Evolutionary conservation across 495 filamentous ascomycete genomes (phyloP), one percentile per base, ranked within the genome.

Genomic region (Rostrohypoxylon terebratum): DNA sequence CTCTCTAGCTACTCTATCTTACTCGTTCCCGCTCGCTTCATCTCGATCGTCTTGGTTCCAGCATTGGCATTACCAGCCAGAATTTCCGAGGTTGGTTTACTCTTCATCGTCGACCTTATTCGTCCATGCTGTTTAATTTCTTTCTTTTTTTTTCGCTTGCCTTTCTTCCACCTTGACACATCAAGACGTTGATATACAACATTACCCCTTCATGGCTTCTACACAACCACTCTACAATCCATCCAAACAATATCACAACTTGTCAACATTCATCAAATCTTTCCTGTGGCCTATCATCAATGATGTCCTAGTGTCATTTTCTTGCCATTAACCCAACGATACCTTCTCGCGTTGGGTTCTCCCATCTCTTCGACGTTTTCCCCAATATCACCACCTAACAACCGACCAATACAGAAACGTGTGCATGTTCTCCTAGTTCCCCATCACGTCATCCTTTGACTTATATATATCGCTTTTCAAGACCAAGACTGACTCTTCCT

Each of bases 1-100:
- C 82, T 82, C 73, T 81, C 81, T 83, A 86, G 83, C 83, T 83
- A 79, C 83, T 84, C 84, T 80, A 84, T 85, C 77, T 84, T 85
- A 81, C 82, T 85, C 81, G 76, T 75, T 73, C 75, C 80, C 83
- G 78, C 81, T 86, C 83, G 81, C 82, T 84, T 80, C 80, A 77
- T 80, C 80, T 75, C 78, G 77, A 78, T 61, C 80, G 78, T 84
- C 82, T 83, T 85, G 83, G 82, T 81, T 80, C 75, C 78, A 81
- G 68, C 69, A 77, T 77, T 65, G 76, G 72, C 74, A 77, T 73
- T 69, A 69, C 72, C 74, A 78, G 68, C 74, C 69, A 67, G 70
- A 69, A 44, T 68, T 44, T 54, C 36, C 74, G 73, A 77, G 68
- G 76, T 78, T 63, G 50, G 63, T 59, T 55, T 0, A 45, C 16